Evolutionary conservation across 352 stramenopile genomes (phyloP).

Genomic region (Globisporangium nagaii): DNA sequence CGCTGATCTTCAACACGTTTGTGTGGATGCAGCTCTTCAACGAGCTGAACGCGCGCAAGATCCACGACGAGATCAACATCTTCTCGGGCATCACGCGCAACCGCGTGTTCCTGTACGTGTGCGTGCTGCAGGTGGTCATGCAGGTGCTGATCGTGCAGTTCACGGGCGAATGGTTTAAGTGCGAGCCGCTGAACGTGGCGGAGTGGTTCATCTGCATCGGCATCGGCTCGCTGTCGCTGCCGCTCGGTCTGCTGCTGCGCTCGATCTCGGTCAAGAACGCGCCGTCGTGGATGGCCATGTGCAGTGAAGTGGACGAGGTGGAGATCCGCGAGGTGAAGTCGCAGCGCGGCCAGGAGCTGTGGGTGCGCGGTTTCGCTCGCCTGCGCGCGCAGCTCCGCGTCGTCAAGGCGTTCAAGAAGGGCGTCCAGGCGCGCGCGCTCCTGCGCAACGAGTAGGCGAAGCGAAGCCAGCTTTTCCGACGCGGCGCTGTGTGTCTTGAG

Average conservation of each 20-base stretch:
- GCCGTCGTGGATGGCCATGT: constrained; percentile 54
- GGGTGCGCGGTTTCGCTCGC: constrained; percentile 43
- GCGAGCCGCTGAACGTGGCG: constrained; percentile 25
- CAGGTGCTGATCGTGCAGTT: constrained; percentile 96
- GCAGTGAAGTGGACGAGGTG: constrained; percentile 36
- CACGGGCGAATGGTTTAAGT: constrained; percentile 73
- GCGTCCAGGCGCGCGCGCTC: constrained; percentile 22
- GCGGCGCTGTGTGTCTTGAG: too few species aligned
- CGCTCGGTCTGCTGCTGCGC: constrained; percentile 46
- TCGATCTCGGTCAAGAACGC: constrained; percentile 50
- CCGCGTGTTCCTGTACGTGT: constrained; percentile 89
- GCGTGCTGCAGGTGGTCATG: constrained; percentile 82
- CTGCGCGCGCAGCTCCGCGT: constrained; percentile 58
- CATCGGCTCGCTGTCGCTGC: constrained; percentile 42
- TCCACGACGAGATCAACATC: constrained; percentile 94
- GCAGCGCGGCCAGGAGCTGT: constrained; percentile 43
- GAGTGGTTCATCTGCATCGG: constrained; percentile 61
- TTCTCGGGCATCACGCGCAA: constrained; percentile 91
- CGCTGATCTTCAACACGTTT: constrained; percentile 97
- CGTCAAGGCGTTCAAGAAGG: constrained; percentile 61
- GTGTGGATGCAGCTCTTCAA: constrained; percentile 94
- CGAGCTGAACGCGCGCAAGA: constrained; percentile 66
- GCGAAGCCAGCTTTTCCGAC: not conserved
- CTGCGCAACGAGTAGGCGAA: constrained; percentile 9
- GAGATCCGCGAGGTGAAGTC: constrained; percentile 28